Base-by-base conservation (phyloP, 352 stramenopile species). In the Saprolegnia diclina region DNA sequence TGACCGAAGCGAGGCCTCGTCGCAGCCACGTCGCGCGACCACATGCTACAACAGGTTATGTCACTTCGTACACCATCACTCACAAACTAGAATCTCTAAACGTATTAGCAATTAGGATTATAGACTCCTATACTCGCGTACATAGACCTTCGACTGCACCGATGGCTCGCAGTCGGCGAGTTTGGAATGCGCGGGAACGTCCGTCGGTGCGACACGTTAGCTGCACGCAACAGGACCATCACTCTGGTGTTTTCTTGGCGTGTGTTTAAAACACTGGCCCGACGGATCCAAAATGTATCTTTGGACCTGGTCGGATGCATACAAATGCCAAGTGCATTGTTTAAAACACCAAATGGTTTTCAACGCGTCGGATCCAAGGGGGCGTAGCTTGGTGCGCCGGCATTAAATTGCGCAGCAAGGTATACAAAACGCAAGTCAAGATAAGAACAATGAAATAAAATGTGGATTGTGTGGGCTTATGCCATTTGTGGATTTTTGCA, bases 401-500 rank as follows among this genome's bases (percentile, higher is more conserved):
- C 29, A 35, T 61, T 37, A 50, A 26, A 24, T 35, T 46, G 13
- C 11, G 38, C 19, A 52, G 19, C 16, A 13, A 52, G 16, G 42
- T 55, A 54, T 66, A 55, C 24, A 66, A 66, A 40, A 54, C 7
- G 16, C n/a, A 35, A 66, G 21, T 4, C 10, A 4, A 48, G 3
- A 48, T n/a, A n/a, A 48, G 7, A n/a, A 11, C 1, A 11, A 10
- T 7, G 42, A 14, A 59, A 21, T 59, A 11, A 59, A 59, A 42
- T 59, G 11, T 9, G 52, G 52, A 59, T 59, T 59, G 52, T 42
- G 52, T 48, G 52, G 52, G 52, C 52, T 54, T 40, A 59, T 59
- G 11, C 52, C 52, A 59, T 59, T 59, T 59, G 52, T 59, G 24
- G 52, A 59, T 59, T 59, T 48, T 48, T 48, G 42, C 42, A 48